phyloP scores from a whole-genome alignment of 176 grass and related monocot genomes.

The Cymbopogon citratus region DNA sequence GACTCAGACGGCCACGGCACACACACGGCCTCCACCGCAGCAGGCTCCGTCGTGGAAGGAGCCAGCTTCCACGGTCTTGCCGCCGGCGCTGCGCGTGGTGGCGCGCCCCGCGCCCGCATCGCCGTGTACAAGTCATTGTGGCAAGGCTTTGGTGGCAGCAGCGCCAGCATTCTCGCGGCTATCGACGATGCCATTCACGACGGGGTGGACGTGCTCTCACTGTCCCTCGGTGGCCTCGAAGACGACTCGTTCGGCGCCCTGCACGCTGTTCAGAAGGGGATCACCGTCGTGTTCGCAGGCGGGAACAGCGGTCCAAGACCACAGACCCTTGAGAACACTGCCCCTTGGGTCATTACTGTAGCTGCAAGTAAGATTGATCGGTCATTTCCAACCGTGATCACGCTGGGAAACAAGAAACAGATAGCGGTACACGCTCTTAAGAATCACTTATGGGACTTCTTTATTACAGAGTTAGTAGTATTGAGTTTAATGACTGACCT shows the following conservation, averaged over 20 bases:
- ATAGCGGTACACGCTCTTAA: constrained; percentile 8
- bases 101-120: not conserved
- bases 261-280: constrained; percentile 25
- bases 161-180: not conserved
- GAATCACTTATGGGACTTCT: no score
- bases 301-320: not conserved
- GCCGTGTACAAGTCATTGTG: constrained; percentile 11
- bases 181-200: constrained; percentile 32
- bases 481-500: not conserved
- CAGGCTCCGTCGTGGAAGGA: not conserved
- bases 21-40: constrained; percentile 33
- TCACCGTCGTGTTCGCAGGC: not conserved
- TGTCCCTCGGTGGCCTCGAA: not conserved
- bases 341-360: no score
- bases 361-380: constrained; percentile 23
- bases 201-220: constrained; percentile 15
- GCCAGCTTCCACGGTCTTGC: constrained; percentile 21
- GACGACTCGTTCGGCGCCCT: not conserved
- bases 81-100: not conserved
- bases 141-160: not conserved
- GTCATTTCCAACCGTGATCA: constrained; percentile 9
- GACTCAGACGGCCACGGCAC: not conserved
- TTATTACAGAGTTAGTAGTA: no score
- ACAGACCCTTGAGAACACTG: not conserved
- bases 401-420: constrained; percentile 16